phyloP scores from a whole-genome alignment of 225 moss, liverwort and hornwort species.

The Pseudoscleropodium purum region DNA sequence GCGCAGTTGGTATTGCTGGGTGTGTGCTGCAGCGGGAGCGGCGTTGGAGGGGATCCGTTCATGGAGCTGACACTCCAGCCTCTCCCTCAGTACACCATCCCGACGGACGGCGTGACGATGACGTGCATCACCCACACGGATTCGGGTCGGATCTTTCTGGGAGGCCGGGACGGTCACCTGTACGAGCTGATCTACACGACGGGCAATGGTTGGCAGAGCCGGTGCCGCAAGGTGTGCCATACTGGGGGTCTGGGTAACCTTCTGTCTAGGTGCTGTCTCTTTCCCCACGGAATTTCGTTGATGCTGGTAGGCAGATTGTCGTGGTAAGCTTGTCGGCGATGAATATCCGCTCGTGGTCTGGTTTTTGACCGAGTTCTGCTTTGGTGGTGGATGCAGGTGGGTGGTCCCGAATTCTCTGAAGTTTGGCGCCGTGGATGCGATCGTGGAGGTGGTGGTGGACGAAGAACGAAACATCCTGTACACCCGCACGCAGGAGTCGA shows the following conservation, averaged over 20 bases:
- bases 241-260: slow-evolving; percentile 94
- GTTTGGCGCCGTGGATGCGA: slow-evolving; percentile 97
- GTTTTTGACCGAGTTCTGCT: background rate
- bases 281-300: slow-evolving; percentile 14
- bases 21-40: slow-evolving; percentile 95
- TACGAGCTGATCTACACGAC: slow-evolving; percentile 92
- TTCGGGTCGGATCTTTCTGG: slow-evolving; percentile 84
- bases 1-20: slow-evolving; percentile 95
- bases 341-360: background rate
- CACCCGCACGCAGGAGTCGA: slow-evolving; percentile 93
- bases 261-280: slow-evolving; percentile 74
- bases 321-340: background rate
- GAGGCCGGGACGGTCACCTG: slow-evolving; percentile 93
- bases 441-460: slow-evolving; percentile 86
- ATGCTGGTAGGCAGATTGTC: background rate
- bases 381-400: slow-evolving; percentile 53
- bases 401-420: slow-evolving; percentile 96
- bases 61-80: slow-evolving; percentile 85
- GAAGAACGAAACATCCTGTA: slow-evolving; percentile 90
- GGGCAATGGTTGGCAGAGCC: slow-evolving; percentile 92
- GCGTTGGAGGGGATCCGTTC: slow-evolving; percentile 72
- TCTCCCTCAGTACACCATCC: slow-evolving; percentile 85
- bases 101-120: slow-evolving; percentile 94
- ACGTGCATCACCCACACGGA: slow-evolving; percentile 85
- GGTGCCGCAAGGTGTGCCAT: slow-evolving; percentile 96